Percentiles rank a stretch among this genome's conserved stretches.
Conservation (phyloP, 192 early-diverging fungal species). For the Jimgerdemannia lactiflua region DNA sequence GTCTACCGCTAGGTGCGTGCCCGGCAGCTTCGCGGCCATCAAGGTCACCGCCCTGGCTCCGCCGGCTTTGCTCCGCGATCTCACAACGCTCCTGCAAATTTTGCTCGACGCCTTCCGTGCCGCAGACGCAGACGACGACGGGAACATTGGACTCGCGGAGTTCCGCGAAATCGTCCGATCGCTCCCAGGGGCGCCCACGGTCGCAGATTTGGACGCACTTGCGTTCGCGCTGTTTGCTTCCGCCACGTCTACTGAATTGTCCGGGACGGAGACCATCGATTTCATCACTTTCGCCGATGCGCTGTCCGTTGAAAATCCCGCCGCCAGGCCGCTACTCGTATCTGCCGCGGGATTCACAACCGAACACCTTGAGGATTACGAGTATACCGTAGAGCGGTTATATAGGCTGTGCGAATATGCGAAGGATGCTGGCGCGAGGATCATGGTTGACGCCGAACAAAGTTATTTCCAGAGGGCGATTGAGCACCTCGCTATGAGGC, state of each 20-base stretch:
- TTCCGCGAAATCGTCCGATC: slow-evolving; percentile 32
- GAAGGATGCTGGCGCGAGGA: slow-evolving; percentile 53
- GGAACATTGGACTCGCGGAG: slow-evolving; percentile 46
- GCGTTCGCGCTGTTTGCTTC: slow-evolving; percentile 39
- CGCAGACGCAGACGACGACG: slow-evolving; percentile 49
- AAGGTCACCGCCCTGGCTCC: slow-evolving; percentile 87
- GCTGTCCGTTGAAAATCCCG: slow-evolving; percentile 61
- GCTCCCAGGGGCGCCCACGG: slow-evolving; percentile 24
- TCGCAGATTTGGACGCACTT: slow-evolving; percentile 21
- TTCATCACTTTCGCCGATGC: slow-evolving; percentile 62
- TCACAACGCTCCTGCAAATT: slow-evolving; percentile 53
- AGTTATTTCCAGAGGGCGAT: slow-evolving; percentile 92
- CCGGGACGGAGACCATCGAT: slow-evolving; percentile 50
- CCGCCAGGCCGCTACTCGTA: slow-evolving; percentile 45
- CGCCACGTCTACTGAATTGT: slow-evolving; percentile 37
- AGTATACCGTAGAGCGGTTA: slow-evolving; percentile 64
- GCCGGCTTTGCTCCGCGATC: slow-evolving; percentile 69
- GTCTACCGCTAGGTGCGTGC: slow-evolving; percentile 61
- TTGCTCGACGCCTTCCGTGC: slow-evolving; percentile 48
- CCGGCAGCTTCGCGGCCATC: slow-evolving; percentile 77
- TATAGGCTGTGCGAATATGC: slow-evolving; percentile 67
- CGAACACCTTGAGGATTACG: slow-evolving; percentile 71
- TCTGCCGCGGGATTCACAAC: slow-evolving; percentile 23
- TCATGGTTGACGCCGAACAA: slow-evolving; percentile 95
- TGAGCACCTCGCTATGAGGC: slow-evolving; percentile 73